Base-by-base conservation (phyloP, 2,329 filamentous ascomycete species). In the Fusarium sp. region DNA sequence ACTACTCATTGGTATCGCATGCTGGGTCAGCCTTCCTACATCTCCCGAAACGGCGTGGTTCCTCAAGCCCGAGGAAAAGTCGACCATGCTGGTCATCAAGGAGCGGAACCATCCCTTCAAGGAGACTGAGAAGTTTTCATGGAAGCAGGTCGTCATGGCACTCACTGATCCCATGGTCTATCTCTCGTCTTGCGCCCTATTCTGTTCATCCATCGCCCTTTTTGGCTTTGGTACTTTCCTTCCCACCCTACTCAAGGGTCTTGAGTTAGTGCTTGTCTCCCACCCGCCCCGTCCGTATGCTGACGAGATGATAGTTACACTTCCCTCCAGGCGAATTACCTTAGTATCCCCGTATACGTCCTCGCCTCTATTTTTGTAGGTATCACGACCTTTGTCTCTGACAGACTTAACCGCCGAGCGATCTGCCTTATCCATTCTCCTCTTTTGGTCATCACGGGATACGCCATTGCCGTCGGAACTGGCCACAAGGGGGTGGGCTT, bases 11-110 rank as follows among this genome's bases (percentile, higher is more conserved):
- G 78, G 80, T 2, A 70, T 76, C 24, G 61, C 69, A 5, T 77
- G 77, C 33, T 83, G 83, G 79, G 81, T 82, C 65, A 83, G 85
- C 71, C 82, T 88, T 5, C 84, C 84, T 0, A 85, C 86, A 61
- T 84, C 82, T 24, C 85, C 86, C 0, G 80, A 83, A 36, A 84
- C 78, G 3, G 84, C 85, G 6, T 83, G 81, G 69, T 88, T 86
- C 76, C 79, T 88, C 12, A 82, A 79, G 3, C 72, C 81, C 1
- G 78, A 84, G 1, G 84, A 88, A 63, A 83, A 76, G 14, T 62
- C 67, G 0, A 80, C 79, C 2, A 78, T 83, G 73, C 29, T 62
- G 0, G 56, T 75, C 0, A 76, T 79, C 4, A 78, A 81, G 62
- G 55, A 75, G 46, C 77, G 78, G 33, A 75, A 77, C 42, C 27